Conservation (phyloP, 1,139 yeast genomes). For the Taiozyma sp. region DNA sequence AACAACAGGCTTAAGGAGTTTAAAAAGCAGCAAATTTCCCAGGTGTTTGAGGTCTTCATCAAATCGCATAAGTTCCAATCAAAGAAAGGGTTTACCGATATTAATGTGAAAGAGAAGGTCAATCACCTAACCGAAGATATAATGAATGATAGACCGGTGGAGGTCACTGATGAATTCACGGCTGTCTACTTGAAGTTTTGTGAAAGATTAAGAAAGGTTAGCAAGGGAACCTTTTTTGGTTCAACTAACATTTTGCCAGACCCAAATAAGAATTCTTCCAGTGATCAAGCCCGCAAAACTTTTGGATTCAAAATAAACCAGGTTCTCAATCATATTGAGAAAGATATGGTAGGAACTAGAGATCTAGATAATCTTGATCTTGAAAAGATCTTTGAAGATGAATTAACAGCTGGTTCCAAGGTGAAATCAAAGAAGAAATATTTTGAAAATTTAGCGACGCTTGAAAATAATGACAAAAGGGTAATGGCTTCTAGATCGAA, state of each 20-base stretch:
- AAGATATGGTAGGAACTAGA: not conserved
- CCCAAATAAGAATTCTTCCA: not conserved
- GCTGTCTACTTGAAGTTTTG: conserved; percentile 5
- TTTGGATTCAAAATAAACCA: not conserved
- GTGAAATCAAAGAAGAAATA: conserved; percentile 8
- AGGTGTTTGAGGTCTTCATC: conserved; percentile 12
- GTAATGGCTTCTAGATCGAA: conserved; percentile 1
- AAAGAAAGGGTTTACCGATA: not conserved
- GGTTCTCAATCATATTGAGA: conserved; percentile 6
- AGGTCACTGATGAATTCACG: conserved; percentile 7
- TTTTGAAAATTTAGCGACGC: conserved; percentile 10
- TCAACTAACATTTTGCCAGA: not conserved
- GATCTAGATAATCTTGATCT: not conserved
- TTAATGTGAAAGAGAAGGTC: not conserved
- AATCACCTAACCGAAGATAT: not conserved
- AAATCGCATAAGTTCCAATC: conserved; percentile 16
- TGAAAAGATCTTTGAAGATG: not conserved
- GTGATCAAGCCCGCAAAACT: not conserved
- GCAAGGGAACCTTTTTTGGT: not conserved
- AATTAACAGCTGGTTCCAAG: conserved; percentile 1
- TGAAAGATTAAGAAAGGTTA: not conserved
- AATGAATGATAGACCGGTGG: not conserved
- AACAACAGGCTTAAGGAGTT: conserved; percentile 13
- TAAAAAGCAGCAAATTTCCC: conserved; percentile 12
- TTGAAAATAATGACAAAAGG: not conserved